Evolutionary conservation across 148 eudicot genomes (phyloP), one percentile per base, ranked within the genome.

Genomic region (Vaccinium vitisidaea): DNA sequence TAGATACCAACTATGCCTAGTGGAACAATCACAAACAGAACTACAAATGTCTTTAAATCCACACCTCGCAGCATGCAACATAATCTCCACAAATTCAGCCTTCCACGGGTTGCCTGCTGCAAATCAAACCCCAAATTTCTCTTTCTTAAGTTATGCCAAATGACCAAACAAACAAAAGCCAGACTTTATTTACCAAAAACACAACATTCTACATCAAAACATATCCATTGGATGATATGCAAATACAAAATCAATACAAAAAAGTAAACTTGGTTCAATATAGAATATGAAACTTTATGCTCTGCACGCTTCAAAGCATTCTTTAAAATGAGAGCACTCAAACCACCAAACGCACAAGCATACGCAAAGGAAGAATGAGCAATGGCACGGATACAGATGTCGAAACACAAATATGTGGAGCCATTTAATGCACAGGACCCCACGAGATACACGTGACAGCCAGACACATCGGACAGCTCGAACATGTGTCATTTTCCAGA

Each of bases 1-100:
- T 91, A 91, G 58, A 89, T 77, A n/a, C 86, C 87, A 58, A 84
- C 70, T 32, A 88, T 23, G 30, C 65, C 69, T 11, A 82, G 8
- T 13, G 94, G 94, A 23, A 92, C 5, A 18, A 91, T 53, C 23
- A 92, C 39, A 69, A 91, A 83, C 19, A 88, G 70, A 61, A 89
- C 67, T 10, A 89, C 18, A 8, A 86, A 43, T 6, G 88, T 27
- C 83, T 69, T 90, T 36, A 88, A 23, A 80, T 91, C 93, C 52
- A 91, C 25, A 11, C 92, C 90, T 39, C 82, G 83, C 7, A 90
- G 76, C 56, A 89, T 59, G 83, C 92, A 88, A 10, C 89, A 88
- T 6, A 90, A 56, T 79, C 93, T 92, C 16, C 88, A 85, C 85
- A 91, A 84, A 84, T 75, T 85, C 69, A 86, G 79, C 77, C 77